Evolutionary conservation across 257 asterid genomes (phyloP).

Genomic region (Nicotiana sylvestris): DNA sequence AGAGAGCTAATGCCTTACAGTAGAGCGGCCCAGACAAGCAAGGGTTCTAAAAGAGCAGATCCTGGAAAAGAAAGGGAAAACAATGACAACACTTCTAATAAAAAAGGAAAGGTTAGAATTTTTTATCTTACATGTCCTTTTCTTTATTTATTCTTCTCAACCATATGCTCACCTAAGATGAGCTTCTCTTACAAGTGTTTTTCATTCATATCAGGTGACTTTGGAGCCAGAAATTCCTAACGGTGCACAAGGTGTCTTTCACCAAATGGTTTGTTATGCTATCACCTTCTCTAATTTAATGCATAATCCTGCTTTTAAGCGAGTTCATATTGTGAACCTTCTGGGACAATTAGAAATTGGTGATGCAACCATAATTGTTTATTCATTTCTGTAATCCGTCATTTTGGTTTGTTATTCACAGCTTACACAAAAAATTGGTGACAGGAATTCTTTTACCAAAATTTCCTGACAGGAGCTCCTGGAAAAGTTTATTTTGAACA

Average conservation of each 20-base stretch:
- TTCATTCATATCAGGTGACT: slow-evolving; percentile 45
- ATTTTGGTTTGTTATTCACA: neutral
- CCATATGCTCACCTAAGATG: neutral
- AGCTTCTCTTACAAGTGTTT: neutral
- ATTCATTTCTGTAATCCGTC: neutral
- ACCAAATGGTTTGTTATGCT: slow-evolving; percentile 54
- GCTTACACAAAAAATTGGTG: neutral
- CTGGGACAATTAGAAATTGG: neutral
- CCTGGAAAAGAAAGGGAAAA: slow-evolving; percentile 54
- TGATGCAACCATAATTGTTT: neutral
- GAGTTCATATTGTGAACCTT: neutral
- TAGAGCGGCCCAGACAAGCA: slow-evolving; percentile 27
- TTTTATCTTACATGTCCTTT: neutral
- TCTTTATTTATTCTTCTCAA: neutral
- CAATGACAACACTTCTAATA: slow-evolving; percentile 34
- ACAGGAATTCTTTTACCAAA: neutral
- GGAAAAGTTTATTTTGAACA: neutral
- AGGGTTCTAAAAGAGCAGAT: slow-evolving; percentile 53
- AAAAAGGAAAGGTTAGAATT: slow-evolving; percentile 76
- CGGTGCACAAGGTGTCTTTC: slow-evolving; percentile 50
- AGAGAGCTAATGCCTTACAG: slow-evolving; percentile 35
- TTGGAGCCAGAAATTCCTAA: slow-evolving; percentile 49
- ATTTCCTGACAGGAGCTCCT: neutral
- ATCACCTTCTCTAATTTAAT: slow-evolving; percentile 19
- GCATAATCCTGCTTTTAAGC: neutral